Evolutionary conservation across 2,329 filamentous ascomycete species (phyloP).

Genomic region (Colletotrichum sp.): DNA sequence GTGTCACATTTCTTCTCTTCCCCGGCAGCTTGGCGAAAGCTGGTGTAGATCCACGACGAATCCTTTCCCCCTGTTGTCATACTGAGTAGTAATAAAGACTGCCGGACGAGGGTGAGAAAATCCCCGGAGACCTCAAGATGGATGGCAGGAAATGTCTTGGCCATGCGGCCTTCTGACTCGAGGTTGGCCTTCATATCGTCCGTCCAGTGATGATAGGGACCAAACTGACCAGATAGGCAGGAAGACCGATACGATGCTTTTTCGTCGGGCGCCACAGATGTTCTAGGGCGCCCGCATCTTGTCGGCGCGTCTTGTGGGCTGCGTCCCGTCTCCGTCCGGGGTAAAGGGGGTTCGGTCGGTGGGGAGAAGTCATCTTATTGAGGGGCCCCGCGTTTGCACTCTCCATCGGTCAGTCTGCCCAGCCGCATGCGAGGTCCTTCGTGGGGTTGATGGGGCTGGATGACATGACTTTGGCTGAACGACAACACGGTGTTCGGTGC

Average conservation of each 20-base stretch:
- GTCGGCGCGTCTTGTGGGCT: background rate
- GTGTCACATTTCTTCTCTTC: background rate
- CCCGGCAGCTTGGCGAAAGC: slow-evolving; percentile 6
- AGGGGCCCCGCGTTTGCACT: background rate
- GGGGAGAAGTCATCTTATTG: background rate
- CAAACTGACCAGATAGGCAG: background rate
- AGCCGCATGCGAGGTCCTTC: background rate
- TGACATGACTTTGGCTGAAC: background rate
- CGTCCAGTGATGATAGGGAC: background rate
- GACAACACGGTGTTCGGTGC: background rate
- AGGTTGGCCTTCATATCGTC: background rate
- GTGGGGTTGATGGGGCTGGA: background rate
- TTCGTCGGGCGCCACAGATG: background rate
- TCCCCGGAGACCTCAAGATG: background rate
- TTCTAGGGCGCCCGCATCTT: background rate
- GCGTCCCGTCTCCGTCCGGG: background rate
- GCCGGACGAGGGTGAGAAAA: background rate
- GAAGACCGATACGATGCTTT: background rate
- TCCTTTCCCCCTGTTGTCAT: background rate
- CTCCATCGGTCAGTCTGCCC: background rate
- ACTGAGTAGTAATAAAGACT: background rate
- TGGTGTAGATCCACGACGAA: background rate
- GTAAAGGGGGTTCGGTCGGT: background rate
- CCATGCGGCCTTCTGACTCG: slow-evolving; percentile 15
- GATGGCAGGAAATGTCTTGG: background rate